Conservation (phyloP, 345 rosid genomes). For the Boechera stricta region DNA sequence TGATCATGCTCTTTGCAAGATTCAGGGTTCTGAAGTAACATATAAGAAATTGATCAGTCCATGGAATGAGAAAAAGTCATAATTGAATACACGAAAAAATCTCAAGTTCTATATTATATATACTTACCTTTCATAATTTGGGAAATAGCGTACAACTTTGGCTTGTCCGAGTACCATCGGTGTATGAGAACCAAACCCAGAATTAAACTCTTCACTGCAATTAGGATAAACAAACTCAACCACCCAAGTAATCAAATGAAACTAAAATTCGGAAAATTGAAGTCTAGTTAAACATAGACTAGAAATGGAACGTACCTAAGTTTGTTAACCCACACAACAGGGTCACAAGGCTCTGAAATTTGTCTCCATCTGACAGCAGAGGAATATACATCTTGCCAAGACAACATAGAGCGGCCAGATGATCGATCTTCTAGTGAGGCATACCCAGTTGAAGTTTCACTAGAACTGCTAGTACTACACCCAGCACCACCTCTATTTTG, state of each 20-base stretch:
- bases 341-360: conserved; percentile 98
- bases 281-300: conserved; percentile 12
- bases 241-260: conserved; percentile 12
- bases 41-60: conserved; percentile 15
- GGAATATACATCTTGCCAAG: conserved; percentile 89
- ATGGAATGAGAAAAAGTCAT: not conserved
- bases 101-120: not conserved
- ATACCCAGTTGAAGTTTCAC: conserved; percentile 69
- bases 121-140: conserved; percentile 75
- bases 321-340: conserved; percentile 97
- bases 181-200: conserved; percentile 98
- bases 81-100: conserved; percentile 13
- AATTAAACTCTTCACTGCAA: conserved; percentile 88
- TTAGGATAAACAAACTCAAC: conserved; percentile 29
- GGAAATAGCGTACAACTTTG: conserved; percentile 80
- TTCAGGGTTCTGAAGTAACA: conserved; percentile 67
- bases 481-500: conserved; percentile 97
- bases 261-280: not conserved
- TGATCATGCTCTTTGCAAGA: conserved; percentile 74
- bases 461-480: conserved; percentile 85
- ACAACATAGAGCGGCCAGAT: conserved; percentile 60
- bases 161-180: conserved; percentile 95
- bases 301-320: conserved; percentile 58
- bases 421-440: conserved; percentile 68
- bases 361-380: conserved; percentile 96